Evolutionary conservation across 805 yeast genomes (phyloP).

Genomic region (Wickerhamiella allomyrinae): DNA sequence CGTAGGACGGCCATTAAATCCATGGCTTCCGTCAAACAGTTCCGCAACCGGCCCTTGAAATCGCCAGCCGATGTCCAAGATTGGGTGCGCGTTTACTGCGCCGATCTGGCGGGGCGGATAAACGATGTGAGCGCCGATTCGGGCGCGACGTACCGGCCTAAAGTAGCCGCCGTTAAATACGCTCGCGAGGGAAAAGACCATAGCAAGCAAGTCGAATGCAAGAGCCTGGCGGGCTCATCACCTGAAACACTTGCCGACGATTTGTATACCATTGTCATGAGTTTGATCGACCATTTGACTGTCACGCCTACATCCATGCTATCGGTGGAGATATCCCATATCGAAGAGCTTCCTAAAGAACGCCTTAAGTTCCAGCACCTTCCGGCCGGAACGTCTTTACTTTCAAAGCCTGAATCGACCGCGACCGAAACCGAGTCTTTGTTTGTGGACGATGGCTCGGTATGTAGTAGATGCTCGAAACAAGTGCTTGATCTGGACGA

Average conservation of each 20-base stretch:
- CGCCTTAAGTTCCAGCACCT: constrained; percentile 9
- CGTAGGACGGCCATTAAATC: constrained; percentile 55
- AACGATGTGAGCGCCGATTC: constrained; percentile 62
- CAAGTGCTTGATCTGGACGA: constrained; percentile 16
- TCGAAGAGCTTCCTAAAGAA: constrained; percentile 12
- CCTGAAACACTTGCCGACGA: background rate
- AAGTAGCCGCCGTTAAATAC: constrained; percentile 34
- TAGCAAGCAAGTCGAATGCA: background rate
- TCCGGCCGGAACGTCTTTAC: constrained; percentile 11
- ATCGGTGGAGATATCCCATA: constrained; percentile 12
- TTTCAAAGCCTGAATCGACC: constrained; percentile 1
- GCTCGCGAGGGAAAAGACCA: background rate
- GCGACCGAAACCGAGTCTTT: background rate
- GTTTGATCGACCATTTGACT: constrained; percentile 4
- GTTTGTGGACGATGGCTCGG: constrained; percentile 12
- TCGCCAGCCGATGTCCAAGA: constrained; percentile 42
- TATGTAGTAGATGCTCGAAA: constrained; percentile 22
- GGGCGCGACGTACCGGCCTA: constrained; percentile 34
- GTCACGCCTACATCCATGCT: constrained; percentile 11
- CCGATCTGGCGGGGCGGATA: constrained; percentile 59
- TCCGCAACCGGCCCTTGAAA: constrained; percentile 41
- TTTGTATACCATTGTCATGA: constrained; percentile 4
- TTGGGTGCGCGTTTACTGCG: constrained; percentile 76
- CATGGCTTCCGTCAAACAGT: constrained; percentile 81
- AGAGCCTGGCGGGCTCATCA: background rate